phyloP scores from a whole-genome alignment of 1,139 yeast species.

The Spathaspora sp. region DNA sequence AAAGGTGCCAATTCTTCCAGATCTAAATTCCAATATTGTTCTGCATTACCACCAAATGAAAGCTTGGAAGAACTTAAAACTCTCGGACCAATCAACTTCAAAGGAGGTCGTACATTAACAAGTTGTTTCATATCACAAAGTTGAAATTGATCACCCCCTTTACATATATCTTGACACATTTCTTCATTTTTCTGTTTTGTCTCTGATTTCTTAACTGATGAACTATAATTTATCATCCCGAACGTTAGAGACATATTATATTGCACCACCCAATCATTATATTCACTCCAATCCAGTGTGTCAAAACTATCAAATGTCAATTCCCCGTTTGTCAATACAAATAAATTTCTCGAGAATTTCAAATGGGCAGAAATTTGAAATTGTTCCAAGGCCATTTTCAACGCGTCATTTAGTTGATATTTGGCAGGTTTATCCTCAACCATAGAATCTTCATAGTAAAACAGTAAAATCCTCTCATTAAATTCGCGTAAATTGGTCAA shows the following conservation, averaged over 20 bases:
- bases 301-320: not conserved
- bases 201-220: conserved; percentile 4
- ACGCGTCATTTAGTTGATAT: conserved; percentile 26
- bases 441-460: conserved; percentile 6
- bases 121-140: conserved; percentile 15
- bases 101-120: conserved; percentile 21
- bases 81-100: conserved; percentile 39
- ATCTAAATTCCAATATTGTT: conserved; percentile 2
- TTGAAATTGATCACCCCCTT: not conserved
- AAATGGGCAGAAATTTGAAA: conserved; percentile 21
- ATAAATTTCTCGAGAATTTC: conserved; percentile 37
- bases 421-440: conserved; percentile 4
- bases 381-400: conserved; percentile 29
- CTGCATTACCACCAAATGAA: conserved; percentile 35
- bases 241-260: conserved; percentile 24
- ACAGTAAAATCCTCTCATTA: conserved; percentile 9
- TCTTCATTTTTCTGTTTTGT: conserved; percentile 11
- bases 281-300: conserved; percentile 2
- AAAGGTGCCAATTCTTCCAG: conserved; percentile 13
- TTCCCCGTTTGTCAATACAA: conserved; percentile 44
- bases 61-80: conserved; percentile 36
- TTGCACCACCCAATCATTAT: conserved; percentile 1
- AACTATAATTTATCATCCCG: conserved; percentile 32
- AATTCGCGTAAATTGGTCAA: conserved; percentile 21
- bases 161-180: conserved; percentile 16